Evolutionary conservation across 2,329 filamentous ascomycete genomes (phyloP), one percentile per base, ranked within the genome.

Genomic region (Furcasterigmium sp.): DNA sequence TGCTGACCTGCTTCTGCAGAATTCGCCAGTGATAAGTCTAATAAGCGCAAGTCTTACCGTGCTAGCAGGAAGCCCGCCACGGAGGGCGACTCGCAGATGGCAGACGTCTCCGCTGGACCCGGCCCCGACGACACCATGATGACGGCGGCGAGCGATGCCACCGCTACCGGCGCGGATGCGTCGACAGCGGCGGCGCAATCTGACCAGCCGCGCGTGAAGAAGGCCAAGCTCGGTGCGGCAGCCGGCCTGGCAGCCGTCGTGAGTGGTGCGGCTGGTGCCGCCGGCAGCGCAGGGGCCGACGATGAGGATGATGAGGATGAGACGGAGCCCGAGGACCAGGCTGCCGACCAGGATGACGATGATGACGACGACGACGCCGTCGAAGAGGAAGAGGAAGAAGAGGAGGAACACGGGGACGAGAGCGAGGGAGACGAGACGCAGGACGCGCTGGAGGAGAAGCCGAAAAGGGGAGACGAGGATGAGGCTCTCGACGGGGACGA

Each of bases 1-100:
- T 5, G 17, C 32, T 35, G 32, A 35, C 32, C 46, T 11, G 7
- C 23, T 5, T 18, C 3, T 35, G 8, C 32, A 35, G 32, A 35
- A 18, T 35, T 35, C 32, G 32, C 32, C 4, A 35, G 32, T 18
- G 32, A 35, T 17, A 35, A 35, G 32, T 35, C 32, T 17, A 35
- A 35, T 17, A 90, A 90, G 65, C 81, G 85, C 41, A 87, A 82
- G 52, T 80, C 76, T 14, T 87, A 88, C 64, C 77, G 84, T 41
- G 32, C 32, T 17, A 35, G 32, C 78, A 81, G 54, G 85, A 84
- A 54, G 77, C 84, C 45, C 19, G 32, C 53, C 52, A 15, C 59
- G 55, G 39, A 60, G 55, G 26, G 51, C 58, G 38, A 70, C 65
- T 58, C 72, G 66, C 54, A 43, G 51, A 68, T 63, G 56, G 58